Percentiles rank a stretch among this genome's conserved stretches.
These are phyloP conservation scores for Aspergillus sp. DNA, from an alignment of 2,329 filamentous ascomycete genomes.

Conservation along the genomic window DNA sequence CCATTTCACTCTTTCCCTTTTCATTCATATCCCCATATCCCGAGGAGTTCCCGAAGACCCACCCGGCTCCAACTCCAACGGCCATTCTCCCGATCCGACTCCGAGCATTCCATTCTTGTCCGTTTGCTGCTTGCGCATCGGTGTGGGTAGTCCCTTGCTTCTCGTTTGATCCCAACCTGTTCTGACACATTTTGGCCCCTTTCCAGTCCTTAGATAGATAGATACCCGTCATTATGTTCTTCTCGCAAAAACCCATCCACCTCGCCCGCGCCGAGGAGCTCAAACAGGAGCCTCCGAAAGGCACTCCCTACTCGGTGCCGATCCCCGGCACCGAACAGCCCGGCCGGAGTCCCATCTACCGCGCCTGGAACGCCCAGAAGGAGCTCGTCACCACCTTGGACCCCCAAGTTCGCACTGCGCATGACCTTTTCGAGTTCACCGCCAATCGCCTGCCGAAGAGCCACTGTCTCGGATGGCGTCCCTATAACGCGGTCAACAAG, in stretches of 20 bases:
- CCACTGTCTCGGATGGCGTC: conserved; percentile 74
- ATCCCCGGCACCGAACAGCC: conserved; percentile 72
- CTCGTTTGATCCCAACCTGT: background rate
- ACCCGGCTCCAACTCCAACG: background rate
- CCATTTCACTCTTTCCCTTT: background rate
- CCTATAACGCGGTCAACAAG: conserved; percentile 73
- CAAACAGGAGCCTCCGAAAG: conserved; percentile 63
- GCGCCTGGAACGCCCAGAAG: conserved; percentile 76
- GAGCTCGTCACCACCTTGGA: conserved; percentile 70
- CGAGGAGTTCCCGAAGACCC: too few species aligned
- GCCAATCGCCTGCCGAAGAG: conserved; percentile 62
- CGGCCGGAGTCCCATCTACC: conserved; percentile 73
- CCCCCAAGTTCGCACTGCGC: conserved; percentile 66
- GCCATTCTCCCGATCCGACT: background rate
- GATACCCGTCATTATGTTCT: conserved; percentile 33
- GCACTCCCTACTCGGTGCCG: conserved; percentile 73
- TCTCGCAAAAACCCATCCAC: conserved; percentile 32
- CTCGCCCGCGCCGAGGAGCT: conserved; percentile 50
- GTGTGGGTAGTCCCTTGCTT: too few species aligned
- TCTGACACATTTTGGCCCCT: too few species aligned
- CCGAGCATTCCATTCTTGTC: too few species aligned
- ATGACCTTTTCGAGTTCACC: conserved; percentile 75
- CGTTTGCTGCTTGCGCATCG: too few species aligned
- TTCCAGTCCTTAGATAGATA: background rate
- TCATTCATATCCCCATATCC: background rate